phyloP scores from a whole-genome alignment of 1,139 yeast species.

The Spathaspora sp. region DNA sequence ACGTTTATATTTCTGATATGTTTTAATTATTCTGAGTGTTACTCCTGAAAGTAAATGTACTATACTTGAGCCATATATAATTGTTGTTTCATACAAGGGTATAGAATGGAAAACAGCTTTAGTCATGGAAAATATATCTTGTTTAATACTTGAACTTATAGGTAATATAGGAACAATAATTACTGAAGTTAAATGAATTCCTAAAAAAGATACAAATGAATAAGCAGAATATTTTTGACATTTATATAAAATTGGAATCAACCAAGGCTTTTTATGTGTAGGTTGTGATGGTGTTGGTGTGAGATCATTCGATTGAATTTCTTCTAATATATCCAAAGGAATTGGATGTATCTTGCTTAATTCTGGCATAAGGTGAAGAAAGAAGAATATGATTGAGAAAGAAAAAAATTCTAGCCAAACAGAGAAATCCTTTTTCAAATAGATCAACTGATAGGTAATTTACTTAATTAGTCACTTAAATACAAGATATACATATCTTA shows the following conservation, averaged over 20 bases:
- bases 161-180: slow-evolving; percentile 54
- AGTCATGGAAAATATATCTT: slow-evolving; percentile 60
- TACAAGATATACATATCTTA: no score
- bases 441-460: no score
- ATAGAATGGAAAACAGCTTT: slow-evolving; percentile 58
- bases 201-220: slow-evolving; percentile 55
- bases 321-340: slow-evolving; percentile 7
- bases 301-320: slow-evolving; percentile 2
- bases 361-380: not conserved
- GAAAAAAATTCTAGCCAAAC: not conserved
- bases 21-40: slow-evolving; percentile 39
- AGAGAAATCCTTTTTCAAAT: not conserved
- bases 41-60: slow-evolving; percentile 59
- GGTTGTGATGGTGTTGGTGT: slow-evolving; percentile 3
- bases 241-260: slow-evolving; percentile 15
- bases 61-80: slow-evolving; percentile 48
- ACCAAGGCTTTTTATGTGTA: slow-evolving; percentile 9
- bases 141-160: slow-evolving; percentile 34
- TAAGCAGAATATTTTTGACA: slow-evolving; percentile 65
- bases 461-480: no score
- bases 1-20: slow-evolving; percentile 12
- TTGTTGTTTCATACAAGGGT: slow-evolving; percentile 47
- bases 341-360: slow-evolving; percentile 8
- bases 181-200: slow-evolving; percentile 59
- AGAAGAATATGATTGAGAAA: not conserved